phyloP scores from a whole-genome alignment of 352 stramenopile species.

The Plasmopara muralis region DNA sequence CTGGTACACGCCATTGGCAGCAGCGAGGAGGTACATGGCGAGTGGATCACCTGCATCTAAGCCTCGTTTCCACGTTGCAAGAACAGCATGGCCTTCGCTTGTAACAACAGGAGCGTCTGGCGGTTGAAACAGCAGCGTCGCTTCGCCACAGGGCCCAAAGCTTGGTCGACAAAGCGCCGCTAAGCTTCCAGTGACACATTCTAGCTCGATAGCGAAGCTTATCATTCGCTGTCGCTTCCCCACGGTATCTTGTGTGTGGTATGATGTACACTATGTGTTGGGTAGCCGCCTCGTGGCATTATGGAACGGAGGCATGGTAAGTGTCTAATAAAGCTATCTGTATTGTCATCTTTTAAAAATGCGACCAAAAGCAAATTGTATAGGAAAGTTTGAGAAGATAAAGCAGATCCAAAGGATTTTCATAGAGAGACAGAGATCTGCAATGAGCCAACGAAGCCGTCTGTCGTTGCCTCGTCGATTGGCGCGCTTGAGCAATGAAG shows the following conservation, averaged over 20 bases:
- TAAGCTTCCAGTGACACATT: slow-evolving; percentile 14
- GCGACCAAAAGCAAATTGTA: slow-evolving; percentile 12
- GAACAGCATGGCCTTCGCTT: slow-evolving; percentile 39
- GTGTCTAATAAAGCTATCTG: slow-evolving; percentile 25
- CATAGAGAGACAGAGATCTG: slow-evolving; percentile 4
- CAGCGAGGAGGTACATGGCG: slow-evolving; percentile 38
- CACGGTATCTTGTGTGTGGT: slow-evolving; percentile 16
- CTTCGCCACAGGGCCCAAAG: slow-evolving; percentile 45
- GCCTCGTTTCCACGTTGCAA: slow-evolving; percentile 34
- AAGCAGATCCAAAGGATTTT: slow-evolving; percentile 7
- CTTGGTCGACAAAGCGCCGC: slow-evolving; percentile 27
- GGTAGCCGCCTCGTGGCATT: neutral
- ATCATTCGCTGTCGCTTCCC: slow-evolving; percentile 13
- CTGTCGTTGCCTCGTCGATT: slow-evolving; percentile 7
- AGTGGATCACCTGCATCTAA: slow-evolving; percentile 23
- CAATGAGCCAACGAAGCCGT: slow-evolving; percentile 1
- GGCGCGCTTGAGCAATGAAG: slow-evolving; percentile 3
- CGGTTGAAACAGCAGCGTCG: slow-evolving; percentile 53
- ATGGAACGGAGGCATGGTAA: neutral
- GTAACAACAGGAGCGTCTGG: slow-evolving; percentile 54
- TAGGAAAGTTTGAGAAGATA: neutral
- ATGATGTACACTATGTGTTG: too few species aligned
- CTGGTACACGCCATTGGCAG: slow-evolving; percentile 39
- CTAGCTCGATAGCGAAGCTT: slow-evolving; percentile 10
- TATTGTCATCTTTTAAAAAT: slow-evolving; percentile 29